Evolutionary conservation across 2,329 filamentous ascomycete species (phyloP).

Genomic region (Sphaerostilbella broomeana): DNA sequence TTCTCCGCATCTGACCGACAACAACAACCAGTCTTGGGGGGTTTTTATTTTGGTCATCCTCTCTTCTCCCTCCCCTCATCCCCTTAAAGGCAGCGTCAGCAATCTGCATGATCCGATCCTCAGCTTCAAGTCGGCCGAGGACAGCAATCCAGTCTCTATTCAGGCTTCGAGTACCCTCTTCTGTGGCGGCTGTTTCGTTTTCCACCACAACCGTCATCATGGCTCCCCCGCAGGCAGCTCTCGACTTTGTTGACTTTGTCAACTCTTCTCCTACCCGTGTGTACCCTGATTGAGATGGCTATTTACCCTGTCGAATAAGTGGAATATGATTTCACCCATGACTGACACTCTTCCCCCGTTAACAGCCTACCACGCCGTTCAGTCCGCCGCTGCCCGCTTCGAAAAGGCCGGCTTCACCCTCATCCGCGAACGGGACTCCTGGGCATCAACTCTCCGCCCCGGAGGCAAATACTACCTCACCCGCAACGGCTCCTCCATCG

Average conservation of each 20-base stretch:
- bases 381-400: conserved; percentile 67
- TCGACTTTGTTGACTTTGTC: conserved; percentile 88
- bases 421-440: conserved; percentile 86
- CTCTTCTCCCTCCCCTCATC: neutral
- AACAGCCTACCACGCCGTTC: conserved; percentile 88
- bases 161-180: neutral
- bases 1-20: conserved; percentile 9
- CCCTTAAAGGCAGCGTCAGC: too few species aligned
- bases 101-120: conserved; percentile 9
- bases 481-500: conserved; percentile 83
- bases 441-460: conserved; percentile 70
- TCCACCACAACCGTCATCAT: conserved; percentile 34
- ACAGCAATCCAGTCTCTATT: conserved; percentile 7
- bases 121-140: conserved; percentile 5
- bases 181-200: conserved; percentile 1
- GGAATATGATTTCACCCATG: too few species aligned
- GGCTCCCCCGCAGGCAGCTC: conserved; percentile 52
- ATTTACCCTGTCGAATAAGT: too few species aligned
- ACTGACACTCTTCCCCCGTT: neutral
- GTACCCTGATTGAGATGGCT: too few species aligned
- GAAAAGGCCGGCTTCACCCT: conserved; percentile 78
- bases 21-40: too few species aligned
- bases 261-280: conserved; percentile 90
- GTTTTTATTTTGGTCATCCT: too few species aligned
- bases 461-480: conserved; percentile 97